phyloP scores from a whole-genome alignment of 2,329 filamentous ascomycete species.

The Fusarium veterinarium region DNA sequence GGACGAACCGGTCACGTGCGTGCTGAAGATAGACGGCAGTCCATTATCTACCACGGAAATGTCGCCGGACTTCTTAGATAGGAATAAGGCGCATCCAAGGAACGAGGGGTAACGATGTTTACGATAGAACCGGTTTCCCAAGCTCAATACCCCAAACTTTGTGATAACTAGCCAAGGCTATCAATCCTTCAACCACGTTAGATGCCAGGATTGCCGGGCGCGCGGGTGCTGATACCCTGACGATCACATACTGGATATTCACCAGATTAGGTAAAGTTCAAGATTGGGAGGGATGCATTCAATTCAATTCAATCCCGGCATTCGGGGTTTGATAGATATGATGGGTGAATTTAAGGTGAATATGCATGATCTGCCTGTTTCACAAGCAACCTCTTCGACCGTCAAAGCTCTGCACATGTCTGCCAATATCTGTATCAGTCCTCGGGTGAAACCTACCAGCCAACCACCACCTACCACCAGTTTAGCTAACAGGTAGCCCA shows the following conservation, averaged over 20 bases:
- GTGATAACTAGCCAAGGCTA: not conserved
- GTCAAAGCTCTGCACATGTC: conserved; percentile 5
- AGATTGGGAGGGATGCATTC: not conserved
- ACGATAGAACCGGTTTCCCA: not conserved
- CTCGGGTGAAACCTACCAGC: conserved; percentile 3
- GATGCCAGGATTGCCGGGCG: not conserved
- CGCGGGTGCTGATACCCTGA: conserved; percentile 20
- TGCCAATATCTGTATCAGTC: not conserved
- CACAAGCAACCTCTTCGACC: conserved; percentile 1
- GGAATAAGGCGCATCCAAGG: conserved; percentile 10
- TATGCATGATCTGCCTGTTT: conserved; percentile 21
- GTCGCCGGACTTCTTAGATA: conserved; percentile 32
- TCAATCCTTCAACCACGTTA: not conserved
- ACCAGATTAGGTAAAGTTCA: conserved; percentile 22
- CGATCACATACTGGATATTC: conserved; percentile 32
- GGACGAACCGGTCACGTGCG: conserved; percentile 20
- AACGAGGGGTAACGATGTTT: conserved; percentile 4
- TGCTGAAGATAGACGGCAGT: not conserved
- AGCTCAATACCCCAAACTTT: not conserved
- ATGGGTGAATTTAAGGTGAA: not conserved
- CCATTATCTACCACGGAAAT: conserved; percentile 1
- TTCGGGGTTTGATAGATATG: not conserved
- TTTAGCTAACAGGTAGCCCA: not conserved
- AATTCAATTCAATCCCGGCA: not conserved
- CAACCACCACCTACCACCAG: not conserved